Evolutionary conservation across 139 green algal species (phyloP), one percentile per base, ranked within the genome.

Genomic region (Coelastrella sp.): DNA sequence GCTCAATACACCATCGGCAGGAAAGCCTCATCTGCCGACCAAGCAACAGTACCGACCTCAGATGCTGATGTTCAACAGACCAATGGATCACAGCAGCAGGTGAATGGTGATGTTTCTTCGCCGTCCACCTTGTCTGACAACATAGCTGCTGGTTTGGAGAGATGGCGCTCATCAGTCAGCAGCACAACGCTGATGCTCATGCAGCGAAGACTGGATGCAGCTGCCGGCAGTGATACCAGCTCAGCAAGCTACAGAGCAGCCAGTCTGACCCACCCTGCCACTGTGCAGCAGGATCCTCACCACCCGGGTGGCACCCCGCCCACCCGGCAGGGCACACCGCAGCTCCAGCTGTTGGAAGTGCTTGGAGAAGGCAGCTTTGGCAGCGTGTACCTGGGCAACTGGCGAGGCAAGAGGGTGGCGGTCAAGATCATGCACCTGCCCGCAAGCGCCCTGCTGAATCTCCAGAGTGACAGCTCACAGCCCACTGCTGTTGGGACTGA

Each of bases 361-460:
- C 35, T 86, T 9, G 80, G 80, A 25, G 48, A 68, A 32, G 80
- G 80, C 57, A 73, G 57, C 57, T 83, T 83, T 38, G 76, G 76
- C 5, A 32, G 53, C 4, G 76, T 83, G 27, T 83, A 57, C 34
- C 51, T 37, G 3, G 76, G 62, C 8, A 71, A 13, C 27, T 71
- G 79, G 79, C 79, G 51, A 19, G 79, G 79, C 63, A 77, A 66
- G 37, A 27, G 41, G 5, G 79, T 85, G 5, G 79, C 79, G 13
- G 62, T 77, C 5, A 85, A 85, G 66, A n/a, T 85, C 15, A 64
- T 85, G 62, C 79, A 85, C 27, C 62, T 85, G 41, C 63, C 79
- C 3, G 79, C 62, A 43, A 76, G 35, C 41, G 79, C 62, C 25
- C 62, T 77, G 41, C 17, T 85, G 17, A n/a, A n/a, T 11, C 34